phyloP scores from a whole-genome alignment of 2,329 filamentous ascomycete genomes.

The Penicillium griseofulvum region DNA sequence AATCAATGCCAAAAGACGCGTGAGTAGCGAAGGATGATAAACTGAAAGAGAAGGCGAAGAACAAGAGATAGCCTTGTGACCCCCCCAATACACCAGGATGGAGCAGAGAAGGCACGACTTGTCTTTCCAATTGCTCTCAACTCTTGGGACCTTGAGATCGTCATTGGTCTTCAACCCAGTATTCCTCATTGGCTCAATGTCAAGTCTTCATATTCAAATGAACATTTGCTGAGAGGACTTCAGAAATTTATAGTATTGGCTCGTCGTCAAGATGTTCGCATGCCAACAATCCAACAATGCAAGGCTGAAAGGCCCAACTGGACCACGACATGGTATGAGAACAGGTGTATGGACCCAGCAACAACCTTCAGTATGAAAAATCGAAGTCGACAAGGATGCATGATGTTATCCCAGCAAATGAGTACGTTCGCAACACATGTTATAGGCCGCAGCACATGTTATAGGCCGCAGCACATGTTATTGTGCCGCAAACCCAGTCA shows the following conservation, averaged over 20 bases:
- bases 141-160: background rate
- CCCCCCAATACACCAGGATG: background rate
- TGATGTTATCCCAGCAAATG: background rate
- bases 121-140: background rate
- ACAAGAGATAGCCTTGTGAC: background rate
- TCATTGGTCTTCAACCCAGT: background rate
- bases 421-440: background rate
- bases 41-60: background rate
- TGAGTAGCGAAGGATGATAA: too few relatives aligned
- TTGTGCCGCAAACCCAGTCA: background rate
- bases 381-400: background rate
- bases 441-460: too few relatives aligned
- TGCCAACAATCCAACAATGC: background rate
- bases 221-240: background rate
- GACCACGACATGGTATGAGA: too few relatives aligned
- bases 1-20: too few relatives aligned
- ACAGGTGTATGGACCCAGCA: background rate
- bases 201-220: background rate
- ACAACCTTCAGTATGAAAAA: background rate
- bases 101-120: background rate
- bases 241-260: background rate
- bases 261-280: background rate
- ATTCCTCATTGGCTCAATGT: background rate
- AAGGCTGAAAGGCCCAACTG: background rate
- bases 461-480: too few relatives aligned